Conservation (phyloP, 1,284 basidiomycete genomes). For the Singerocomus rubriflavus region DNA sequence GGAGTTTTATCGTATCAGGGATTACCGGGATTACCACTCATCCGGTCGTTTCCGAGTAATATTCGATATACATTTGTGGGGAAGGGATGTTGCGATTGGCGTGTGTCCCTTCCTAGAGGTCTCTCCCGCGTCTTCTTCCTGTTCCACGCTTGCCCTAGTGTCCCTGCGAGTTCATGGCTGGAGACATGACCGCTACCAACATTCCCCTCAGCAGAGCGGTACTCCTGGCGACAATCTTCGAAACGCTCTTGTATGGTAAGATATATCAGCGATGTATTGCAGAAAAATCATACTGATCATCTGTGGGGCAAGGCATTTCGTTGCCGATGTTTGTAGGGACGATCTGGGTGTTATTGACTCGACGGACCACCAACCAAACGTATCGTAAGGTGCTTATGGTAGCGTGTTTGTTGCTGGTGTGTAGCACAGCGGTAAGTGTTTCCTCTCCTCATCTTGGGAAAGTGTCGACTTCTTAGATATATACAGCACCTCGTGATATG, state of each 20-base stretch:
- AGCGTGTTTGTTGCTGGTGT: conserved; percentile 2
- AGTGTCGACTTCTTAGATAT: background rate
- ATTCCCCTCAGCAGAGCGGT: conserved; percentile 9
- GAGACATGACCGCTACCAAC: background rate
- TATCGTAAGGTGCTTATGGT: conserved; percentile 1
- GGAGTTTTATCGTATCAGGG: too few species aligned
- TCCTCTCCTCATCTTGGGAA: background rate
- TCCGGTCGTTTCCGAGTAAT: too few species aligned
- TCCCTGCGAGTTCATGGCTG: too few species aligned
- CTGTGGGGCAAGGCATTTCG: conserved; percentile 4
- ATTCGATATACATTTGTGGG: too few species aligned
- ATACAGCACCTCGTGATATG: conserved; percentile 15
- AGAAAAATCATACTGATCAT: background rate
- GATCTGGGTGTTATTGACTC: background rate
- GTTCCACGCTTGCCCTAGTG: too few species aligned
- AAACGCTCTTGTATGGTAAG: conserved; percentile 16
- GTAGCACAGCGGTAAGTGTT: conserved; percentile 8
- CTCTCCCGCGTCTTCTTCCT: too few species aligned
- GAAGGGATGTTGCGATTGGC: too few species aligned
- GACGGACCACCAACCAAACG: background rate
- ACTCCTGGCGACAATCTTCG: conserved; percentile 10
- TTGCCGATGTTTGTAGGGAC: conserved; percentile 6
- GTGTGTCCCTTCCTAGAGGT: too few species aligned
- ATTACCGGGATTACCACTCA: too few species aligned
- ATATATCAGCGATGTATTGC: background rate